Percentiles rank a stretch among this genome's conserved stretches.
phyloP scores from a whole-genome alignment of 305 asterid species.

The Solanum chacoense region DNA sequence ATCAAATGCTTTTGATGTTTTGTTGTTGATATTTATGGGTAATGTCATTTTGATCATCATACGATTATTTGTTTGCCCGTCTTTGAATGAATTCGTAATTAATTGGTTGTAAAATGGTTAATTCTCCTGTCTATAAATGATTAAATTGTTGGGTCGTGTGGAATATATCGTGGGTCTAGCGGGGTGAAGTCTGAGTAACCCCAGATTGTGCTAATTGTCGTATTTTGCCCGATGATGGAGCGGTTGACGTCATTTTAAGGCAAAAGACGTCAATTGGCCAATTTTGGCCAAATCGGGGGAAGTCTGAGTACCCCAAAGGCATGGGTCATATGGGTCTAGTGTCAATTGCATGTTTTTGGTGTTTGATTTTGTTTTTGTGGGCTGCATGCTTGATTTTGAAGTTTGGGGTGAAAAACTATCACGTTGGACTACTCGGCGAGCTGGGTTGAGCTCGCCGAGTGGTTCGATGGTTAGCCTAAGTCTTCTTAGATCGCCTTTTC shows the following conservation, averaged over 20 bases:
- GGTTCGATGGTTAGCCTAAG: background rate
- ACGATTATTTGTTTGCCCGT: background rate
- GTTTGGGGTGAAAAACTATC: background rate
- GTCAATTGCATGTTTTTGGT: background rate
- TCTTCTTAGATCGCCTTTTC: background rate
- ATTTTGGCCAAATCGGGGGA: background rate
- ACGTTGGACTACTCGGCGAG: background rate
- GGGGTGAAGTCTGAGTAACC: background rate
- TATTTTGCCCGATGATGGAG: background rate
- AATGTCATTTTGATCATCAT: no score
- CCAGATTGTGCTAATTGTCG: background rate
- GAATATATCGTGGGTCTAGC: background rate
- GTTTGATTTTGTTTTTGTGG: no score
- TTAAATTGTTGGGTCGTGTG: background rate
- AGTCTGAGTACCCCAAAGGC: background rate
- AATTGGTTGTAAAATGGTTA: background rate
- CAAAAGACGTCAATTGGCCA: background rate
- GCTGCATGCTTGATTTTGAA: background rate
- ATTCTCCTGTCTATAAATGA: no score
- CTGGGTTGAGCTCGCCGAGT: background rate
- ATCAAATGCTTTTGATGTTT: background rate
- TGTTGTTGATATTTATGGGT: background rate
- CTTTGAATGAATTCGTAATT: background rate
- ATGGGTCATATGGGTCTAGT: background rate
- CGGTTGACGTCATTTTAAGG: no score